phyloP scores from a whole-genome alignment of 2,329 filamentous ascomycete genomes.

The Colletotrichum godetiae region DNA sequence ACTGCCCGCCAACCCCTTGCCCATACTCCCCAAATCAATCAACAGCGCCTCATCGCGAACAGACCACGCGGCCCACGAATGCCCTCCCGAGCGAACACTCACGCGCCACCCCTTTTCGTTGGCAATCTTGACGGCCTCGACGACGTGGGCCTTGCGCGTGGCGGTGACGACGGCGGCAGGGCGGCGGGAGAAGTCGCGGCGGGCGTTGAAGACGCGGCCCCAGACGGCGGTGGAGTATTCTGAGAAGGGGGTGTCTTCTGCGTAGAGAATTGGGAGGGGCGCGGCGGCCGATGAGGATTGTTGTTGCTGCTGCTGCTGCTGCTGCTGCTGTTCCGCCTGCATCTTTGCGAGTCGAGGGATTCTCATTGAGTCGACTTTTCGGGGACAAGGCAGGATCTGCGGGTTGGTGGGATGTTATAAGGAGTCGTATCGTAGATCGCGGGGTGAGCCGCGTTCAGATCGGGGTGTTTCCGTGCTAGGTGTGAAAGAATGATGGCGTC shows the following conservation, averaged over 20 bases:
- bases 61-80: constrained; percentile 62
- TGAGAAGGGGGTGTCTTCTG: constrained; percentile 38
- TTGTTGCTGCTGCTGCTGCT: neutral
- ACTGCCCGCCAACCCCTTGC: neutral
- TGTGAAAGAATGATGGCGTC: neutral
- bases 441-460: neutral
- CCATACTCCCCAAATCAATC: constrained; percentile 45
- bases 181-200: constrained; percentile 45
- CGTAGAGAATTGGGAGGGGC: constrained; percentile 38
- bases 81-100: constrained; percentile 60
- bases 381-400: neutral
- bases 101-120: constrained; percentile 46
- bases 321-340: neutral
- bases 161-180: constrained; percentile 56
- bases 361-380: neutral
- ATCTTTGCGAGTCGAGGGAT: neutral
- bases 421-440: neutral
- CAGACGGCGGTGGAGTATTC: constrained; percentile 42
- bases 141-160: constrained; percentile 48
- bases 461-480: neutral
- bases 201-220: constrained; percentile 56
- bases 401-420: neutral
- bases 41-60: constrained; percentile 58
- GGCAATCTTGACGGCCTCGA: constrained; percentile 52
- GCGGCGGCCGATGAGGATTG: neutral